Conservation (phyloP, 768 basidiomycete species). For the Lactifluus hygrophoroides region DNA sequence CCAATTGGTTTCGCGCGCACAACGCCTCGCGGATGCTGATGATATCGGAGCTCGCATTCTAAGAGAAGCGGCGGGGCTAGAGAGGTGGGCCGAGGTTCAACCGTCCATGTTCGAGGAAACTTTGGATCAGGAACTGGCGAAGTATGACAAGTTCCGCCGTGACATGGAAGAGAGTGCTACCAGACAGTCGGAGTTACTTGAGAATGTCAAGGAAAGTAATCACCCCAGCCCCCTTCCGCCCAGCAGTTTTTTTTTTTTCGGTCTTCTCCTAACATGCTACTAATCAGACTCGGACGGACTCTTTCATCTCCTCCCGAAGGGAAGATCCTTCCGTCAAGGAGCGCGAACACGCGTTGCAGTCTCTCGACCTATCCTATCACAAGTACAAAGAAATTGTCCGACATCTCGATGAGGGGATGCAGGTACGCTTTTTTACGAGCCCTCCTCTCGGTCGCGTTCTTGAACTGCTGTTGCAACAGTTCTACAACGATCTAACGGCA, state of each 20-base stretch:
- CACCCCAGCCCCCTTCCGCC: no score
- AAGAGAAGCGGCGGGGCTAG: slow-evolving; percentile 55
- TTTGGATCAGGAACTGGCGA: slow-evolving; percentile 67
- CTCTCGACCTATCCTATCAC: slow-evolving; percentile 76
- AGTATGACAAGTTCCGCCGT: slow-evolving; percentile 60
- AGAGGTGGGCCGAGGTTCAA: slow-evolving; percentile 59
- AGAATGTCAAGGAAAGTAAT: slow-evolving; percentile 57
- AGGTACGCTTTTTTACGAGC: slow-evolving; percentile 36
- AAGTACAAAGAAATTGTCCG: slow-evolving; percentile 79
- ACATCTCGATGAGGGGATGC: slow-evolving; percentile 84
- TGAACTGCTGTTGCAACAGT: slow-evolving; percentile 37
- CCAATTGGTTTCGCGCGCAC: slow-evolving; percentile 56
- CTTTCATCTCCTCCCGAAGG: slow-evolving; percentile 67
- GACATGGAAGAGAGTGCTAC: slow-evolving; percentile 48
- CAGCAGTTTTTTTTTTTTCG: background rate
- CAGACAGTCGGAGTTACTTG: slow-evolving; percentile 58
- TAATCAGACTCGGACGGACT: slow-evolving; percentile 52
- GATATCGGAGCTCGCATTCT: slow-evolving; percentile 66
- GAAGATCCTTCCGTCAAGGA: slow-evolving; percentile 72
- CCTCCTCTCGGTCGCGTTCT: background rate
- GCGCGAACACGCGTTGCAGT: slow-evolving; percentile 73
- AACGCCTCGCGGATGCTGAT: slow-evolving; percentile 53
- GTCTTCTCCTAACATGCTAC: background rate
- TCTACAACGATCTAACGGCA: slow-evolving; percentile 79
- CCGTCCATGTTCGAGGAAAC: slow-evolving; percentile 86